Evolutionary conservation across 2,329 filamentous ascomycete species (phyloP), one percentile per base, ranked within the genome.

Genomic region (Epichloe scottii): DNA sequence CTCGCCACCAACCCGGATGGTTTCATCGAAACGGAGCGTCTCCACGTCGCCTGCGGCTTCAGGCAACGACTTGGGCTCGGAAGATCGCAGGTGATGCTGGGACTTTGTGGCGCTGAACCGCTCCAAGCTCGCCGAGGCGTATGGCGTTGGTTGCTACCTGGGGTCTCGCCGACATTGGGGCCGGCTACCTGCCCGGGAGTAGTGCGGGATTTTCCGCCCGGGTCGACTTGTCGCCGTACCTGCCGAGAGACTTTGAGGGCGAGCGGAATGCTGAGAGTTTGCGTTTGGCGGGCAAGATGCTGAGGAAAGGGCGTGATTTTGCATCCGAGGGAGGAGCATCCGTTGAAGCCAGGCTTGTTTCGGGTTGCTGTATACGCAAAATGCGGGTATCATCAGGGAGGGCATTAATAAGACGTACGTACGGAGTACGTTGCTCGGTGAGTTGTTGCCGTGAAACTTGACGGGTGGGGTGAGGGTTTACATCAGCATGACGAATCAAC

Each of bases 161-260:
- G 0, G 63, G 61, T 4, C 62, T 79, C 15, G 56, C 60, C 8
- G 59, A 63, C 2, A 62, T 72, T 7, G 67, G 68, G 2, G 69
- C 81, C 3, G 56, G 63, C 4, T 77, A 75, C 53, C 47, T 69
- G n/a, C 48, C 53, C 1, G 62, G 63, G 64, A 68, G 67, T n/a
- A 80, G 79, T 54, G 77, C 77, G 0, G 77, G 74, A 0, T 79
- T 81, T 57, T 82, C 81, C 57, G 54, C 81, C 2, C 81, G 72
- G 68, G 60, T 77, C 2, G 69, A 81, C 57, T 57, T 82, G 15
- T 70, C 69, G 0, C 66, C 67, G 0, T 73, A 67, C 51, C 58
- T 78, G 37, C 61, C 66, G 1, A 55, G 51, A 2, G 53, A 64
- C 2, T 51, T 55, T 4, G 53, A 58, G 12, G 60, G 61, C 21